Percentiles rank a stretch among this genome's conserved stretches.
These are phyloP conservation scores for Pelargonium citronellum DNA, from an alignment of 441 rosid species.

Conservation along the genomic window DNA sequence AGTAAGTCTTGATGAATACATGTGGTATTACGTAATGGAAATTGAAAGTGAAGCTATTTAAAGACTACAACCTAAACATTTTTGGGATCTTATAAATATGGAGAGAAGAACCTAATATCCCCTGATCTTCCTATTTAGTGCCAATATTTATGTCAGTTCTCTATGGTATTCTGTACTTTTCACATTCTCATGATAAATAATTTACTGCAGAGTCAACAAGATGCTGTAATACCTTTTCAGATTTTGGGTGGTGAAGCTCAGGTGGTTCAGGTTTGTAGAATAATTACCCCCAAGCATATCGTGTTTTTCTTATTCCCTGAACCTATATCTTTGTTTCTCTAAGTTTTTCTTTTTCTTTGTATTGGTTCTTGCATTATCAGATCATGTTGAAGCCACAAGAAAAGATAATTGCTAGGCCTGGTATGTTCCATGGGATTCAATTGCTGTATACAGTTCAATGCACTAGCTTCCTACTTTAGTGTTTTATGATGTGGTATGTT, in stretches of 20 bases:
- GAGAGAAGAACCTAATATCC: too few relatives aligned
- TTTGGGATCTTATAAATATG: too few relatives aligned
- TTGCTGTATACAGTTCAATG: neutral
- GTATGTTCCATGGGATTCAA: conserved; percentile 31
- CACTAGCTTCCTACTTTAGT: neutral
- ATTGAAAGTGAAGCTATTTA: neutral
- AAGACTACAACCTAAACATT: neutral
- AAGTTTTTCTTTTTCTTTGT: conserved; percentile 1
- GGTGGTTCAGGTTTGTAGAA: conserved; percentile 65
- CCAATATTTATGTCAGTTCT: neutral
- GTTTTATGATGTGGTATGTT: neutral
- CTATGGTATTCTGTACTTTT: neutral
- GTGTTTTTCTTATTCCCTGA: neutral
- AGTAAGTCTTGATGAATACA: neutral
- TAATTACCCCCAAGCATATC: conserved; percentile 8
- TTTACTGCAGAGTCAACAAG: conserved; percentile 72
- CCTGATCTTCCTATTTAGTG: too few relatives aligned
- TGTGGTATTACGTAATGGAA: neutral
- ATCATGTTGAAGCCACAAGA: conserved; percentile 92
- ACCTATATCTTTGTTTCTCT: conserved; percentile 4
- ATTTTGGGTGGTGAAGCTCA: conserved; percentile 99
- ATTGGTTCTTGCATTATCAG: conserved; percentile 34
- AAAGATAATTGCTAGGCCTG: conserved; percentile 78
- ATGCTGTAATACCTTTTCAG: conserved; percentile 81
- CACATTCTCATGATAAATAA: conserved; percentile 19